phyloP scores from a whole-genome alignment of 108 stramenopile genomes.

The Tribonema minus region DNA sequence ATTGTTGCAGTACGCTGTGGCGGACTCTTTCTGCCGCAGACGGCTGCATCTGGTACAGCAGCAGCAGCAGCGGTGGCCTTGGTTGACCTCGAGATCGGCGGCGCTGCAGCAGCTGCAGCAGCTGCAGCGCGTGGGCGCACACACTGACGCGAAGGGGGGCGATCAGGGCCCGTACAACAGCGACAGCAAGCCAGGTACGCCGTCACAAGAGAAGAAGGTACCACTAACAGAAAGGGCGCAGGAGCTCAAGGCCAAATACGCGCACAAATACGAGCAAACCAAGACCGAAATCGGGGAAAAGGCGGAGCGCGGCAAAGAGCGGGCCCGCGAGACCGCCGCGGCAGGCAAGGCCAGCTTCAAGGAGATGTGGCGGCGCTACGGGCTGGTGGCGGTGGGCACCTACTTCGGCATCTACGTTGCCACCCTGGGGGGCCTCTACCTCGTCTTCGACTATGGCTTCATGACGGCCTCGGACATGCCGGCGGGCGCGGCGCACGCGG shows the following conservation, averaged over 20 bases:
- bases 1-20: no score
- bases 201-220: background rate
- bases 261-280: background rate
- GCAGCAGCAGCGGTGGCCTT: no score
- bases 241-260: background rate
- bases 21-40: no score
- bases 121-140: background rate
- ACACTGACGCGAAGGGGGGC: background rate
- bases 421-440: constrained; percentile 42
- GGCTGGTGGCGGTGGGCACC: constrained; percentile 45
- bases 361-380: constrained; percentile 47
- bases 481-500: constrained; percentile 16
- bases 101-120: background rate
- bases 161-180: background rate
- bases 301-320: background rate
- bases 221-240: background rate
- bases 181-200: background rate
- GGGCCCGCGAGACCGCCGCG: background rate
- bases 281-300: background rate
- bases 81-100: no score
- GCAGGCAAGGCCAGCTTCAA: constrained; percentile 12
- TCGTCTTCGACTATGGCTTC: constrained; percentile 53
- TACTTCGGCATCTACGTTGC: constrained; percentile 53
- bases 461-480: constrained; percentile 28
- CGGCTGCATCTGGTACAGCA: no score